These are phyloP conservation scores for Alternaria triticimaculans DNA, from an alignment of 2,329 filamentous ascomycete genomes.

Conservation along the genomic window DNA sequence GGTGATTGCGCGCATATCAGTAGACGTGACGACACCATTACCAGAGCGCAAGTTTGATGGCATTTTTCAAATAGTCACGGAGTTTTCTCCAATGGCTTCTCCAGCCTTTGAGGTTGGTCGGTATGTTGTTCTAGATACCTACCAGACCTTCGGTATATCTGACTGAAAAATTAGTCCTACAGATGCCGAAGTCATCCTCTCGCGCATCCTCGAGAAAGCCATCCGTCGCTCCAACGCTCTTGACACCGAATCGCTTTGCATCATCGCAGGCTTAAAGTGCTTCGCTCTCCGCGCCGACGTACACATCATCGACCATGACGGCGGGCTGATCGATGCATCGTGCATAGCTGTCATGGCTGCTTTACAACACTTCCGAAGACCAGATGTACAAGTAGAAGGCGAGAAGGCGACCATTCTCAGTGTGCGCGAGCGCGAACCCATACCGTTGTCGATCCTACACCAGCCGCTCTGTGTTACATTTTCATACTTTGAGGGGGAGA, in stretches of 20 bases:
- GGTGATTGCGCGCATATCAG: slow-evolving; percentile 82
- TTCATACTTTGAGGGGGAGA: slow-evolving; percentile 79
- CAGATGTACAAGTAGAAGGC: slow-evolving; percentile 85
- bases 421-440: slow-evolving; percentile 83
- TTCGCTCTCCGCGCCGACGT: slow-evolving; percentile 92
- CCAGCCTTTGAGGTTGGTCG: slow-evolving; percentile 86
- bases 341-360: slow-evolving; percentile 89
- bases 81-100: slow-evolving; percentile 90
- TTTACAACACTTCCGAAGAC: slow-evolving; percentile 87
- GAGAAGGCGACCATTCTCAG: slow-evolving; percentile 86
- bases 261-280: slow-evolving; percentile 87
- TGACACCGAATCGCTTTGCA: slow-evolving; percentile 94
- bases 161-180: slow-evolving; percentile 64
- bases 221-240: slow-evolving; percentile 90
- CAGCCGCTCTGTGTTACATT: slow-evolving; percentile 92
- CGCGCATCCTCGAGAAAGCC: slow-evolving; percentile 90
- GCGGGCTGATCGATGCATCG: slow-evolving; percentile 83
- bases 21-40: slow-evolving; percentile 85
- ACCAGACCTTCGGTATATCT: slow-evolving; percentile 21
- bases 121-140: slow-evolving; percentile 49
- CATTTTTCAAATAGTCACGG: slow-evolving; percentile 89
- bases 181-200: slow-evolving; percentile 83
- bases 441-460: slow-evolving; percentile 88
- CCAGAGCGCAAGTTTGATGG: slow-evolving; percentile 93
- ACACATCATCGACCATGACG: slow-evolving; percentile 89